Evolutionary conservation across 2,329 filamentous ascomycete genomes (phyloP).

Genomic region (Xylaria multiplex): DNA sequence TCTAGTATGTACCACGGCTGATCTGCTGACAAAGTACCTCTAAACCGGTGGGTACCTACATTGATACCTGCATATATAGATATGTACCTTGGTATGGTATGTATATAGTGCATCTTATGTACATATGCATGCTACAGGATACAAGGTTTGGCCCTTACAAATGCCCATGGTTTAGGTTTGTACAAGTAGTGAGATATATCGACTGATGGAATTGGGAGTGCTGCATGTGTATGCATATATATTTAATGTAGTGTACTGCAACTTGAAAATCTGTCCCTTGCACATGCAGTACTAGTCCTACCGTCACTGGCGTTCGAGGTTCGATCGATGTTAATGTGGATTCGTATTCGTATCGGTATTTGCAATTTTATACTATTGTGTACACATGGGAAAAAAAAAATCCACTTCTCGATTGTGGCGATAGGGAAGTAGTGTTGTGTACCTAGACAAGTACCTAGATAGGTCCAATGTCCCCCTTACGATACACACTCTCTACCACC

Average conservation of each 20-base stretch:
- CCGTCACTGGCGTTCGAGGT: neutral
- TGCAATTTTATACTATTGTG: slow-evolving; percentile 5
- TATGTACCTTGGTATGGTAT: no score
- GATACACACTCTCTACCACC: neutral
- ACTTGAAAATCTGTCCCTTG: neutral
- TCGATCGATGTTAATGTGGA: neutral
- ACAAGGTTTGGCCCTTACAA: no score
- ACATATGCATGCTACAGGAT: no score
- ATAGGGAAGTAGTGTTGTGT: neutral
- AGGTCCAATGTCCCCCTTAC: neutral
- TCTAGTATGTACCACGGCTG: no score
- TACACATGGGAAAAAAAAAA: neutral
- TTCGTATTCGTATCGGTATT: slow-evolving; percentile 25
- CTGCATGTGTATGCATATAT: neutral
- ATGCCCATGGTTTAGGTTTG: no score
- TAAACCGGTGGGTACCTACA: no score
- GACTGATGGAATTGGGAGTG: no score
- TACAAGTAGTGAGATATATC: no score
- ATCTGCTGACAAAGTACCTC: neutral
- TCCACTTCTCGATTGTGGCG: slow-evolving; percentile 11
- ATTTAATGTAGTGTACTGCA: no score
- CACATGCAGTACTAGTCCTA: neutral
- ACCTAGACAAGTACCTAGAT: neutral
- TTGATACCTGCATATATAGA: no score
- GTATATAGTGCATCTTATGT: no score